Conservation (phyloP, 257 asterid genomes). For the Cynanchum wilfordii region DNA sequence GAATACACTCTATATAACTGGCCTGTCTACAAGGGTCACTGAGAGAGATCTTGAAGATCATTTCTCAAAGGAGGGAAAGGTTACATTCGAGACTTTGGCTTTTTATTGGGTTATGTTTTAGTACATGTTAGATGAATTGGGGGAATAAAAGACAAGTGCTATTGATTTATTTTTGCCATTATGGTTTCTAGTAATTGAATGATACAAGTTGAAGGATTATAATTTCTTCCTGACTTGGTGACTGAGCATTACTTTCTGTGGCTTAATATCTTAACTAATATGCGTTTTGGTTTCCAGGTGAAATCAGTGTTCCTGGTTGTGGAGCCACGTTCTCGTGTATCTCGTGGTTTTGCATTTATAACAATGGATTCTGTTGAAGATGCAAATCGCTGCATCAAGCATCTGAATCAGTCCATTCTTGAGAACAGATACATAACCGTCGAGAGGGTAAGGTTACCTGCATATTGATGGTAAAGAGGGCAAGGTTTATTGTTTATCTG, state of each 20-base stretch:
- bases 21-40: conserved; percentile 90
- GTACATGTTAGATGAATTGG: background rate
- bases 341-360: conserved; percentile 95
- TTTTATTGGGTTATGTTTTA: background rate
- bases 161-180: background rate
- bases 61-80: conserved; percentile 97
- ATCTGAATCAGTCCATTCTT: conserved; percentile 88
- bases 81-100: conserved; percentile 24
- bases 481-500: conserved; percentile 37
- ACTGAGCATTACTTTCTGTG: background rate
- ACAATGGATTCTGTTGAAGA: conserved; percentile 80
- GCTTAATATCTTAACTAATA: conserved; percentile 6
- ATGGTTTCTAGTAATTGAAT: background rate
- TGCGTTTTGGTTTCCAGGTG: conserved; percentile 39
- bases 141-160: background rate
- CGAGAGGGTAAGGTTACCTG: conserved; percentile 34
- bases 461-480: conserved; percentile 28
- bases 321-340: conserved; percentile 87
- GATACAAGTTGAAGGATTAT: background rate
- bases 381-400: conserved; percentile 84
- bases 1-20: conserved; percentile 87
- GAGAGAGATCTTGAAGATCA: conserved; percentile 96
- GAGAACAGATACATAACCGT: conserved; percentile 79
- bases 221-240: background rate
- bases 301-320: conserved; percentile 80